Conservation (phyloP, 2,329 filamentous ascomycete genomes). For the Eutypella sp. region DNA sequence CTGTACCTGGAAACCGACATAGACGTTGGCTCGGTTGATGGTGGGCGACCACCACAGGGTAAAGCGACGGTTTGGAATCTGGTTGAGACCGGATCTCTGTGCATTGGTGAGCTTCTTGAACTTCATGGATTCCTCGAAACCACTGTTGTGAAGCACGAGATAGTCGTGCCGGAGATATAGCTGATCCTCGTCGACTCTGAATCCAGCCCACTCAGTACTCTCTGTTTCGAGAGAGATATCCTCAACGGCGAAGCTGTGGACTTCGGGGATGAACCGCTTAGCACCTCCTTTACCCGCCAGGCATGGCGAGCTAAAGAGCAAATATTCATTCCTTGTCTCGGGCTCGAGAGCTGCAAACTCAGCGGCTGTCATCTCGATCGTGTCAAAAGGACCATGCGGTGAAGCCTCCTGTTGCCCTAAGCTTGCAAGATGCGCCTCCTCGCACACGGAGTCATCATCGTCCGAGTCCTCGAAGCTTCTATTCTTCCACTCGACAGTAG, state of each 20-base stretch:
- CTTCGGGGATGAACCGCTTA: slow-evolving; percentile 17
- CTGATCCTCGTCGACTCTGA: slow-evolving; percentile 46
- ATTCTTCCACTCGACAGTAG: too few species aligned
- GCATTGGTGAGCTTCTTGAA: slow-evolving; percentile 99
- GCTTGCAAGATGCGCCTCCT: not conserved
- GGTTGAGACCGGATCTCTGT: slow-evolving; percentile 92
- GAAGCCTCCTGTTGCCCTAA: slow-evolving; percentile 7
- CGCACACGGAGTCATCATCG: not conserved
- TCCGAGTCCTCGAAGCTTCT: slow-evolving; percentile 1
- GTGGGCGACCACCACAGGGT: slow-evolving; percentile 96
- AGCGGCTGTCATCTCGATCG: slow-evolving; percentile 41
- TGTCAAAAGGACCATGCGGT: slow-evolving; percentile 28
- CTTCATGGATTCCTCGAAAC: slow-evolving; percentile 71
- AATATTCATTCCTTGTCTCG: slow-evolving; percentile 31
- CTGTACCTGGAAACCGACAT: slow-evolving; percentile 98
- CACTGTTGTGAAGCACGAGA: slow-evolving; percentile 42
- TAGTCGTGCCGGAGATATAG: slow-evolving; percentile 45
- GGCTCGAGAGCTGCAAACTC: slow-evolving; percentile 36
- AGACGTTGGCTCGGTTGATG: slow-evolving; percentile 94
- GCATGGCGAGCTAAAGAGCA: slow-evolving; percentile 30
- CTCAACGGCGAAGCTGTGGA: slow-evolving; percentile 33
- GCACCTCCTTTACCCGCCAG: slow-evolving; percentile 10
- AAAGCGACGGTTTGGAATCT: slow-evolving; percentile 97
- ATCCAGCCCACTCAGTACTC: slow-evolving; percentile 43
- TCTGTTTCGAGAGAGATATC: slow-evolving; percentile 38